Conservation (phyloP, 768 basidiomycete genomes). For the Nidularia sp. region DNA sequence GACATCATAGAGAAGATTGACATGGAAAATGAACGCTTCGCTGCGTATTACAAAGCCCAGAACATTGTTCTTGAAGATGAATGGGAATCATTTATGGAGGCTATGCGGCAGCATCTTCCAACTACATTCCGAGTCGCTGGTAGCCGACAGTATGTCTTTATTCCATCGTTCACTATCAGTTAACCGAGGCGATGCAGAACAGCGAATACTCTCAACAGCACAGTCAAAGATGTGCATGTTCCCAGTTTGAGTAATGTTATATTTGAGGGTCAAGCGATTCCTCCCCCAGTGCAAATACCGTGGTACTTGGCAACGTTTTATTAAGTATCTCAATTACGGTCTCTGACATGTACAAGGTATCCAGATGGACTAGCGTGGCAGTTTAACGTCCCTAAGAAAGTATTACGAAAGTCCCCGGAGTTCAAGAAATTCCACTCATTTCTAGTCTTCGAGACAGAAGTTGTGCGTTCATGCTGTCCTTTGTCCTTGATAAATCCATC, state of each 20-base stretch:
- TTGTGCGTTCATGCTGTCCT: conserved; percentile 49
- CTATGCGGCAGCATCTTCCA: conserved; percentile 71
- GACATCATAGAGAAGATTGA: conserved; percentile 53
- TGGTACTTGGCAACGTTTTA: conserved; percentile 50
- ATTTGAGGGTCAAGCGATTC: conserved; percentile 72
- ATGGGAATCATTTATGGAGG: conserved; percentile 70
- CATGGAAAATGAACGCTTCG: conserved; percentile 71
- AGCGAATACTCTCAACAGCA: conserved; percentile 72
- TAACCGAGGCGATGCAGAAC: conserved; percentile 32
- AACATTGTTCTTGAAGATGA: conserved; percentile 72
- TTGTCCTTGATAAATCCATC: background rate
- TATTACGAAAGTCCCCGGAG: conserved; percentile 80
- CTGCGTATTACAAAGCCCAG: conserved; percentile 71
- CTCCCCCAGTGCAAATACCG: conserved; percentile 78
- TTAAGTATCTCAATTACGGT: background rate
- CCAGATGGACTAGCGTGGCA: conserved; percentile 96
- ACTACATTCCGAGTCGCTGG: conserved; percentile 94
- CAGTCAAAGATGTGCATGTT: conserved; percentile 75
- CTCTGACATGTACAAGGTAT: conserved; percentile 55
- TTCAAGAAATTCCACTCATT: conserved; percentile 96
- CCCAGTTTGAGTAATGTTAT: conserved; percentile 67
- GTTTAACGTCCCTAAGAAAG: conserved; percentile 86
- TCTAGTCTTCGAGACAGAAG: conserved; percentile 96
- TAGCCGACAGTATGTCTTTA: conserved; percentile 63
- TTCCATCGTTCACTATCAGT: background rate